Percentiles rank a stretch among this genome's conserved stretches.
phyloP scores from a whole-genome alignment of 2,329 filamentous ascomycete genomes.

The Aureobasidium sp. region DNA sequence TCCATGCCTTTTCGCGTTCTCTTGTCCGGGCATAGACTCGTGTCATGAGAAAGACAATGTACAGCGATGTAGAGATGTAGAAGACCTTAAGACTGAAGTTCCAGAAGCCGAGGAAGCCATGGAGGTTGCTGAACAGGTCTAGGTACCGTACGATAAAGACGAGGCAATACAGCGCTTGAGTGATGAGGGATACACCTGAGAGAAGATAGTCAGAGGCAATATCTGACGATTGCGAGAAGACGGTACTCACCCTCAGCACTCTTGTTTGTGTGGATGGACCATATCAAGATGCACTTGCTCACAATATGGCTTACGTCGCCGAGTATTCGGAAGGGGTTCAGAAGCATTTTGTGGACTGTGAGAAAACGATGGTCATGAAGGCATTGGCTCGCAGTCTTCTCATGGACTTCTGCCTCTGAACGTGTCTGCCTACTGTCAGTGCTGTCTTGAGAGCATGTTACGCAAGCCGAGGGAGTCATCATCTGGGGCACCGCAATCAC shows the following conservation, averaged over 20 bases:
- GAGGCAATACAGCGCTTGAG: slow-evolving; percentile 85
- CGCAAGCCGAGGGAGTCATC: background rate
- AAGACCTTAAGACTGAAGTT: slow-evolving; percentile 90
- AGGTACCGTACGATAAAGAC: slow-evolving; percentile 92
- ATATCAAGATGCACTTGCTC: slow-evolving; percentile 70
- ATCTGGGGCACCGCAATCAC: background rate
- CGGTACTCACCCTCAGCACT: slow-evolving; percentile 24
- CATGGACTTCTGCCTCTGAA: background rate
- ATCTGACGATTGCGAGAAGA: background rate
- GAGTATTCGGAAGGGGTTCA: slow-evolving; percentile 53
- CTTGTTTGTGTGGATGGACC: slow-evolving; percentile 24
- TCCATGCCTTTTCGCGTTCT: slow-evolving; percentile 95
- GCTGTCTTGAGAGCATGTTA: slow-evolving; percentile 3
- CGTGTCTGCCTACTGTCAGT: slow-evolving; percentile 6
- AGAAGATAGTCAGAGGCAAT: slow-evolving; percentile 74
- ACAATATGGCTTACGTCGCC: slow-evolving; percentile 87
- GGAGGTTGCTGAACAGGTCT: slow-evolving; percentile 70
- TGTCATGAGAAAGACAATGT: slow-evolving; percentile 91
- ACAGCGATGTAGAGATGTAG: slow-evolving; percentile 86
- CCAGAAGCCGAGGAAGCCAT: slow-evolving; percentile 54
- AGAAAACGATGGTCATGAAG: background rate
- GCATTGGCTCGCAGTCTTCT: background rate
- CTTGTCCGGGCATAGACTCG: slow-evolving; percentile 87
- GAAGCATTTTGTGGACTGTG: background rate
- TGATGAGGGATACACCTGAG: slow-evolving; percentile 93